Conservation (phyloP, 2,329 filamentous ascomycete species). For the Ambrosiella cleistominuta region DNA sequence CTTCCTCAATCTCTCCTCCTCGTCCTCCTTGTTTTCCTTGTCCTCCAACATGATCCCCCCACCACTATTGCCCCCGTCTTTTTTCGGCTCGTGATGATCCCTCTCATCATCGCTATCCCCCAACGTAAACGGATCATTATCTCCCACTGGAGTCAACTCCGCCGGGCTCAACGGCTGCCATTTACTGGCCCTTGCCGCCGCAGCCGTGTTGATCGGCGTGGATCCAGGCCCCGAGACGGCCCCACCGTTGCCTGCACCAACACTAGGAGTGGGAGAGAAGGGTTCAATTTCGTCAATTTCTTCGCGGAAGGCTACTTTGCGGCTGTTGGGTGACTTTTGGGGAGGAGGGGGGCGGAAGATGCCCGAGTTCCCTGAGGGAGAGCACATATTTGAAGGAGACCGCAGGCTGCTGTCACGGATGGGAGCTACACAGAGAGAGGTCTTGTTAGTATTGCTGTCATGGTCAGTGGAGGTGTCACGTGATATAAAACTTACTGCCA, state of each 20-base stretch:
- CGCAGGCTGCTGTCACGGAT: slow-evolving; percentile 30
- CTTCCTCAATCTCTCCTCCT: slow-evolving; percentile 46
- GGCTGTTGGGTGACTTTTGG: slow-evolving; percentile 33
- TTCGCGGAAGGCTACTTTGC: slow-evolving; percentile 41
- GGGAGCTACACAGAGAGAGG: slow-evolving; percentile 27
- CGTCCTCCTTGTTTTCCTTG: slow-evolving; percentile 32
- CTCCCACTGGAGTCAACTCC: slow-evolving; percentile 30
- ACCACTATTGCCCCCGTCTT: slow-evolving; percentile 15
- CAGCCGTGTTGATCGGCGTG: slow-evolving; percentile 18
- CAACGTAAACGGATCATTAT: slow-evolving; percentile 92
- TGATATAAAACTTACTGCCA: slow-evolving; percentile 33
- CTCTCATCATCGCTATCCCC: slow-evolving; percentile 94
- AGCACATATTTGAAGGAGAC: slow-evolving; percentile 31
- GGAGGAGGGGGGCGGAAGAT: slow-evolving; percentile 54
- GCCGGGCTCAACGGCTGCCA: slow-evolving; percentile 88
- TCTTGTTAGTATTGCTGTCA: slow-evolving; percentile 16
- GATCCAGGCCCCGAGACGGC: background rate
- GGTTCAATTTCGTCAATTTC: slow-evolving; percentile 58
- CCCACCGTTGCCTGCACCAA: background rate
- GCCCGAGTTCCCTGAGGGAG: slow-evolving; percentile 42
- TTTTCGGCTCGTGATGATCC: slow-evolving; percentile 25
- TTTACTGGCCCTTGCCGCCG: slow-evolving; percentile 63
- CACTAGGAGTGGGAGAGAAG: slow-evolving; percentile 1
- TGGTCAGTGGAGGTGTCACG: background rate
- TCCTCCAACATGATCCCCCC: slow-evolving; percentile 30